phyloP scores from a whole-genome alignment of 2,329 filamentous ascomycete species.

The Pestalotiopsis sp. region DNA sequence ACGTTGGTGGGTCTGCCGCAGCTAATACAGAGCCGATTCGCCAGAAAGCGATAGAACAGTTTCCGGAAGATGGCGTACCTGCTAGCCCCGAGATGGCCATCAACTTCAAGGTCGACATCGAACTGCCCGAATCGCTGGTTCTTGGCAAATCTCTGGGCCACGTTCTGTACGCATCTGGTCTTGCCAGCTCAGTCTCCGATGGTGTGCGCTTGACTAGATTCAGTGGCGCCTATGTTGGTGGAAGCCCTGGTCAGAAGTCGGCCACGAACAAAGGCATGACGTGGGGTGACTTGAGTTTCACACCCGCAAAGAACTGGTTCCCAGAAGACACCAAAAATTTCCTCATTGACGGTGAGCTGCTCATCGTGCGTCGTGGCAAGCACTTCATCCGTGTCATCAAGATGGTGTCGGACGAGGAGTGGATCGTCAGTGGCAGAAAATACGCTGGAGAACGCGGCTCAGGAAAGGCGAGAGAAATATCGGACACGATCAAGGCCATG shows the following conservation, averaged over 20 bases:
- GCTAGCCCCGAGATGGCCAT: slow-evolving; percentile 48
- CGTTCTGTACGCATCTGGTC: slow-evolving; percentile 62
- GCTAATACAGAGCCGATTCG: slow-evolving; percentile 10
- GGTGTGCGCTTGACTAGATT: slow-evolving; percentile 59
- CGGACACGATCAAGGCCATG: slow-evolving; percentile 24
- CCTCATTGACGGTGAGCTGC: slow-evolving; percentile 59
- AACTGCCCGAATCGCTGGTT: slow-evolving; percentile 62
- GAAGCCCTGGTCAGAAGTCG: slow-evolving; percentile 40
- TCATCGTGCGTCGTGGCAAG: slow-evolving; percentile 66
- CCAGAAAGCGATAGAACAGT: slow-evolving; percentile 20
- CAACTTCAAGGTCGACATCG: slow-evolving; percentile 50
- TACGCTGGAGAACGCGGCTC: slow-evolving; percentile 58
- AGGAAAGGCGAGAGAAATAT: slow-evolving; percentile 48
- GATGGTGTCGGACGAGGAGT: slow-evolving; percentile 59
- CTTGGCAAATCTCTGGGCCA: slow-evolving; percentile 55
- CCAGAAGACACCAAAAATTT: slow-evolving; percentile 60
- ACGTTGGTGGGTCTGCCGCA: background rate
- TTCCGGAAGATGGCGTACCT: slow-evolving; percentile 20
- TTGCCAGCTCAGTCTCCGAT: slow-evolving; percentile 58
- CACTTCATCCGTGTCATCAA: slow-evolving; percentile 65
- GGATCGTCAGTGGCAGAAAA: slow-evolving; percentile 46
- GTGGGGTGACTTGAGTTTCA: slow-evolving; percentile 60
- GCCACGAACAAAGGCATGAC: slow-evolving; percentile 37
- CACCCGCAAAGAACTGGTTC: slow-evolving; percentile 62
- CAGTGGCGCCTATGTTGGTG: slow-evolving; percentile 64